Evolutionary conservation across 2,329 filamentous ascomycete genomes (phyloP).

Genomic region (Aspergillus sp.): DNA sequence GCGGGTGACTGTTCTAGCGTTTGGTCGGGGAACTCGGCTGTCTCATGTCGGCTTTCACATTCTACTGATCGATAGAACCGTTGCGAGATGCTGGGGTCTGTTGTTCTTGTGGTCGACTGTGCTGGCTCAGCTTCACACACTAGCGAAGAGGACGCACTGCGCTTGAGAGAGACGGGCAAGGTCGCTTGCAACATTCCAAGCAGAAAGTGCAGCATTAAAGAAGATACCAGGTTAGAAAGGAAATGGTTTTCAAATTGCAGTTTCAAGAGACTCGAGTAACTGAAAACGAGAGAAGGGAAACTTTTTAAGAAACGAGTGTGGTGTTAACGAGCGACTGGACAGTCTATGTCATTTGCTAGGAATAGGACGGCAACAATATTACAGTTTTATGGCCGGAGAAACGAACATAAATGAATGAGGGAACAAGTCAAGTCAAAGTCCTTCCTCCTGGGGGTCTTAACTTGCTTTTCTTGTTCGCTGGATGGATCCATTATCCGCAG

Average conservation of each 20-base stretch:
- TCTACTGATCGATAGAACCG: slow-evolving; percentile 21
- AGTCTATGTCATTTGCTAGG: slow-evolving; percentile 20
- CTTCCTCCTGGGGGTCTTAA: not conserved
- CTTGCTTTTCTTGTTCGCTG: not conserved
- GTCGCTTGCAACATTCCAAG: slow-evolving; percentile 15
- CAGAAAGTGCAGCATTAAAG: not conserved
- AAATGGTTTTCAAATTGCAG: not conserved
- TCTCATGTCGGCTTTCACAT: slow-evolving; percentile 4
- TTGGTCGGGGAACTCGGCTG: not conserved
- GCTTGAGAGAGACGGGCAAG: slow-evolving; percentile 2
- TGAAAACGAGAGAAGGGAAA: slow-evolving; percentile 10
- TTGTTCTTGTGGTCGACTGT: slow-evolving; percentile 4
- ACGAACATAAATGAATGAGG: slow-evolving; percentile 3
- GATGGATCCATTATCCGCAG: not conserved
- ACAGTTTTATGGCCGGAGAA: not conserved
- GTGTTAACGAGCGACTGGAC: slow-evolving; percentile 13
- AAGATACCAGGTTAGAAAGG: not conserved
- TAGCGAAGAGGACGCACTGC: slow-evolving; percentile 3
- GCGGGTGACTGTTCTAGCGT: not conserved
- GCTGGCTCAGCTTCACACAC: not conserved
- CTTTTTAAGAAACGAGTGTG: slow-evolving; percentile 18
- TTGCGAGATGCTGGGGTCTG: slow-evolving; percentile 4
- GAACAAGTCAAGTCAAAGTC: not conserved
- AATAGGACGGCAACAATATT: slow-evolving; percentile 14
- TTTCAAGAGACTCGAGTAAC: slow-evolving; percentile 1